Base-by-base conservation (phyloP, 1,284 basidiomycete species). In the Pseudozyma sp. region DNA sequence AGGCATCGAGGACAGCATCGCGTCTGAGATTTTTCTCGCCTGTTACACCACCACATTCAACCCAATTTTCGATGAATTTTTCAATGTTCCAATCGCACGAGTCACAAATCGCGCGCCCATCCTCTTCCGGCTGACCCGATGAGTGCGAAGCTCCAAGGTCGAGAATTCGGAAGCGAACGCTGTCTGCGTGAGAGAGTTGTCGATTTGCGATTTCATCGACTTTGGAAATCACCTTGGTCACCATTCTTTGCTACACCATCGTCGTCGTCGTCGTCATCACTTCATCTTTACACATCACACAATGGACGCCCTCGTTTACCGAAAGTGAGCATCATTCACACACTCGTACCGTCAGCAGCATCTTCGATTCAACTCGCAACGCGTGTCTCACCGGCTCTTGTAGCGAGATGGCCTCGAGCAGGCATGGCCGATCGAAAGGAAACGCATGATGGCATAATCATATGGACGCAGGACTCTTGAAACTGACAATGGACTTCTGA, bases 251-350 rank as follows among this genome's bases (percentile, higher is more conserved):
- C 10, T 34, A 19, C 57, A 46, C 50, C 57, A 54, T 45, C 57
- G 54, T 69, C 61, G 61, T 59, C 61, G 61, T 59, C 37, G 50
- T 69, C 53, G 63, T 33, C 60, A 40, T 30, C 58, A 31, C 48
- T 40, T 29, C 29, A 30, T 34, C 42, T 55, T 50, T 48, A 43
- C 43, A 9, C 9, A 44, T 44, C 43, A 61, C 61, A 70, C 61
- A 62, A 78, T 78, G 76, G 76, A 78, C 72, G 61, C 76, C 44
- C 76, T 78, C 69, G 76, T 78, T 55, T 67, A 78, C 69, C 68
- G 68, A 47, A 72, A 73, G 76, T 78, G 47, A 72, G 76, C 53
- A 68, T 61, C 60, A 34, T 11, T 7, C 35, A 17, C 31, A 29
- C 50, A 2, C 17, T 35, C n/a, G 24, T 11, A 31, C 39, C 29